phyloP scores from a whole-genome alignment of 129 eudicot genomes.

The Flaveria brownii region DNA sequence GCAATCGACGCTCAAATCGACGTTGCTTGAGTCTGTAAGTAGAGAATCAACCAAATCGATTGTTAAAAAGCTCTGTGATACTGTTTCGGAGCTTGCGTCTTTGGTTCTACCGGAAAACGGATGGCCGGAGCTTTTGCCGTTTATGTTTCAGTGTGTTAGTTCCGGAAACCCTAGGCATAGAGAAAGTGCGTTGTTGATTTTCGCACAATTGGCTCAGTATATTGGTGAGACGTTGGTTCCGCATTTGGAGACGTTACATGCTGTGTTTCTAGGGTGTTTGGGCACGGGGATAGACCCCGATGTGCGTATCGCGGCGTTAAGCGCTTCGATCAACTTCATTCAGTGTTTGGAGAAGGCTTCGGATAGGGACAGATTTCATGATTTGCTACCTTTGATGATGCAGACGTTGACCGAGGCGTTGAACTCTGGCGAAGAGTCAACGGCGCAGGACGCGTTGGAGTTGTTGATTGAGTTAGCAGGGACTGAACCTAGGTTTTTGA shows the following conservation, averaged over 20 bases:
- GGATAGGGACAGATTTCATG: constrained; percentile 81
- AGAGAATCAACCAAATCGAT: constrained; percentile 56
- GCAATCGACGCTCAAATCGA: constrained; percentile 52
- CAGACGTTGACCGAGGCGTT: constrained; percentile 80
- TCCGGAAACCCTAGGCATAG: constrained; percentile 48
- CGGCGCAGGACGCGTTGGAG: constrained; percentile 89
- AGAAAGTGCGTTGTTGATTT: constrained; percentile 77
- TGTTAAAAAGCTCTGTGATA: constrained; percentile 75
- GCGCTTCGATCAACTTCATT: constrained; percentile 72
- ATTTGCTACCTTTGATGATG: constrained; percentile 88
- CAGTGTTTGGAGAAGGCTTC: constrained; percentile 70
- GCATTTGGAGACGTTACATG: constrained; percentile 62
- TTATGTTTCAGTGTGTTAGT: constrained; percentile 83
- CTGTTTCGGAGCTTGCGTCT: constrained; percentile 81
- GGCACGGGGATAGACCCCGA: constrained; percentile 50
- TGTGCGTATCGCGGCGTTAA: constrained; percentile 76
- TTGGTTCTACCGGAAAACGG: constrained; percentile 60
- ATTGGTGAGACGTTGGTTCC: constrained; percentile 69
- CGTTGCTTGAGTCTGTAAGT: constrained; percentile 44
- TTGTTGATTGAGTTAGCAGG: constrained; percentile 90
- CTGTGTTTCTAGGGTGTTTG: constrained; percentile 59
- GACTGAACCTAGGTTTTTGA: constrained; percentile 82
- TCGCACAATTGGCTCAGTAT: constrained; percentile 78
- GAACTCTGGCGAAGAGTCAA: constrained; percentile 63
- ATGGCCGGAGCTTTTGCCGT: constrained; percentile 89